These are phyloP conservation scores for Candida sp. DNA, from an alignment of 1,139 yeast genomes.

Conservation along the genomic window DNA sequence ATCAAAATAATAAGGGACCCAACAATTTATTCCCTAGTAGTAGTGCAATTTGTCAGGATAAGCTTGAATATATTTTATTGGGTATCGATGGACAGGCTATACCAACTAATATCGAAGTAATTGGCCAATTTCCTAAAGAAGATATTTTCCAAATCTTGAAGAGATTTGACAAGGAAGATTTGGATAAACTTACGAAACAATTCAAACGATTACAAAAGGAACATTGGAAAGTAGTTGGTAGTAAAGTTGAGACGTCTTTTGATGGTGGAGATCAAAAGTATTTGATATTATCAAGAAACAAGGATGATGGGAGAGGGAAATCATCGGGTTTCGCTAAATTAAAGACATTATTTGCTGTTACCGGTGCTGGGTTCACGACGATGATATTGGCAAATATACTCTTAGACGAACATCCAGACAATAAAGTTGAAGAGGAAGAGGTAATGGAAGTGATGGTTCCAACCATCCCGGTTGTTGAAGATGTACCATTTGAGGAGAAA, in stretches of 20 bases:
- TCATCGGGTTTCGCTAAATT: conserved; percentile 12
- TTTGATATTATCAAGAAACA: conserved; percentile 23
- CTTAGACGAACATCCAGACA: conserved; percentile 12
- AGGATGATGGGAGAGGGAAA: conserved; percentile 6
- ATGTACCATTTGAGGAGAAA: neutral
- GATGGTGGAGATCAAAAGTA: conserved; percentile 19
- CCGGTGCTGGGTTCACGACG: conserved; percentile 29
- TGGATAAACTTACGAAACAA: conserved; percentile 16
- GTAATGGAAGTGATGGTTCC: neutral
- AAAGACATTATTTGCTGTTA: conserved; percentile 28
- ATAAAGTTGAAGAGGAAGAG: neutral
- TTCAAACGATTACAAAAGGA: conserved; percentile 25
- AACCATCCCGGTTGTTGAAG: neutral
- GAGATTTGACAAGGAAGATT: conserved; percentile 29
- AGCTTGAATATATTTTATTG: conserved; percentile 41
- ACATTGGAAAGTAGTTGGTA: conserved; percentile 38
- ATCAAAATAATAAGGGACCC: conserved; percentile 3
- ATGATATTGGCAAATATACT: conserved; percentile 27
- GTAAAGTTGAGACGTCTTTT: conserved; percentile 10
- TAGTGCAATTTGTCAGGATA: conserved; percentile 6
- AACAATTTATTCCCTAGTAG: conserved; percentile 10
- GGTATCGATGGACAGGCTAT: conserved; percentile 41
- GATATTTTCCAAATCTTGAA: conserved; percentile 47
- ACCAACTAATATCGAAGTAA: conserved; percentile 34
- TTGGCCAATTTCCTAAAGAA: conserved; percentile 33